phyloP scores from a whole-genome alignment of 208 protist genomes.

The Phytomonas sp. region DNA sequence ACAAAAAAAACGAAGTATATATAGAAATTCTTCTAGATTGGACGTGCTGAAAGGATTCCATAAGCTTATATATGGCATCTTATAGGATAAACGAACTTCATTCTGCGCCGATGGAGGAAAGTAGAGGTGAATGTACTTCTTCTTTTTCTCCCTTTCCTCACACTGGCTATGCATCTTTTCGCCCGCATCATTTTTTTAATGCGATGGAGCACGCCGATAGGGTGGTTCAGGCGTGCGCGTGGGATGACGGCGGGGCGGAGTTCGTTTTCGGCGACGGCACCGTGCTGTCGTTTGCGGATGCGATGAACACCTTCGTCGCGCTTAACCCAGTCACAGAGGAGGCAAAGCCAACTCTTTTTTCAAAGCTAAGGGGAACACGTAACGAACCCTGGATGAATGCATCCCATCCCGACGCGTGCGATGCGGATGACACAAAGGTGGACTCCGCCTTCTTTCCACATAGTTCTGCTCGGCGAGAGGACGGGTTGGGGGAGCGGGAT shows the following conservation, averaged over 20 bases:
- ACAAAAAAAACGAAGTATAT: too few relatives aligned
- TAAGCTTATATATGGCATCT: neutral
- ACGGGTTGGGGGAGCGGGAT: constrained; percentile 22
- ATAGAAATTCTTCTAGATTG: too few relatives aligned
- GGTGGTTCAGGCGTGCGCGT: constrained; percentile 51
- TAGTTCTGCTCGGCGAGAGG: neutral
- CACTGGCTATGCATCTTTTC: constrained; percentile 13
- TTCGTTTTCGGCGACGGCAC: constrained; percentile 81
- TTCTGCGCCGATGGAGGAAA: too few relatives aligned
- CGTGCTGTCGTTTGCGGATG: constrained; percentile 67
- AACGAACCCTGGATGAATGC: neutral
- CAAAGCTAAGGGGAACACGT: neutral
- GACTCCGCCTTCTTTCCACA: too few relatives aligned
- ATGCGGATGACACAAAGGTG: neutral
- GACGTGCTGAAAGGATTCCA: neutral
- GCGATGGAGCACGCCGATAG: constrained; percentile 1
- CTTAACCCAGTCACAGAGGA: constrained; percentile 13
- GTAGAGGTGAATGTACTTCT: neutral
- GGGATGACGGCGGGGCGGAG: constrained; percentile 59
- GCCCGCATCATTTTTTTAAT: neutral
- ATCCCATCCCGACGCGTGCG: neutral
- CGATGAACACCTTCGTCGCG: constrained; percentile 81
- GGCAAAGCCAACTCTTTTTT: neutral
- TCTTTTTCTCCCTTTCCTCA: constrained; percentile 7
- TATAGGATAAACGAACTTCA: too few relatives aligned